Conservation (phyloP, 2,329 filamentous ascomycete species). For the Alternaria hordeiaustralica region DNA sequence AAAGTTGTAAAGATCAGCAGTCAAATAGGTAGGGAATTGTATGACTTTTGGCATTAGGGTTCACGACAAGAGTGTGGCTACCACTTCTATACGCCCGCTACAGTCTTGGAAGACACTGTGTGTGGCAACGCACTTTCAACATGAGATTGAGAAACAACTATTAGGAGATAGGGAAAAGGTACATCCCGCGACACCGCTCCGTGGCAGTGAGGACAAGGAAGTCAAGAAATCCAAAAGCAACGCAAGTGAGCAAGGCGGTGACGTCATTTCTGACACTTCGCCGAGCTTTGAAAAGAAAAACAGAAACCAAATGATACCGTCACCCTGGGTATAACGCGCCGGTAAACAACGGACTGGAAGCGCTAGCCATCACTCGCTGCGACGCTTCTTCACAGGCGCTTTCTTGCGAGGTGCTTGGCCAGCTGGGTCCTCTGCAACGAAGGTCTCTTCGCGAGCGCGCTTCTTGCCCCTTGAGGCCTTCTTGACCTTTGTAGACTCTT, state of each 20-base stretch:
- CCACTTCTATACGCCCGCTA: too few relatives aligned
- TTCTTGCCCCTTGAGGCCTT: neutral
- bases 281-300: neutral
- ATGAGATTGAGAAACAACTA: too few relatives aligned
- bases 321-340: neutral
- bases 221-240: too few relatives aligned
- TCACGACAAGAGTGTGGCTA: too few relatives aligned
- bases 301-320: neutral
- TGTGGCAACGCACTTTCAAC: neutral
- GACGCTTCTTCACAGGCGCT: neutral
- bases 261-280: neutral
- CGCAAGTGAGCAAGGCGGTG: too few relatives aligned
- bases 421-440: neutral
- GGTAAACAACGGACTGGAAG: too few relatives aligned
- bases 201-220: too few relatives aligned
- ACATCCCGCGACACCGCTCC: too few relatives aligned
- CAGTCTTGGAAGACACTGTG: neutral
- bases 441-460: neutral
- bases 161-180: too few relatives aligned
- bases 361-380: neutral
- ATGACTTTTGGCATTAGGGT: neutral
- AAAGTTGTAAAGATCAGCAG: neutral
- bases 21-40: neutral
- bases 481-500: neutral
- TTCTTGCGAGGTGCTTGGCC: neutral